Percentiles rank a stretch among this genome's conserved stretches.
phyloP scores from a whole-genome alignment of 108 stramenopile genomes.

The Asterionellopsis glacialis region DNA sequence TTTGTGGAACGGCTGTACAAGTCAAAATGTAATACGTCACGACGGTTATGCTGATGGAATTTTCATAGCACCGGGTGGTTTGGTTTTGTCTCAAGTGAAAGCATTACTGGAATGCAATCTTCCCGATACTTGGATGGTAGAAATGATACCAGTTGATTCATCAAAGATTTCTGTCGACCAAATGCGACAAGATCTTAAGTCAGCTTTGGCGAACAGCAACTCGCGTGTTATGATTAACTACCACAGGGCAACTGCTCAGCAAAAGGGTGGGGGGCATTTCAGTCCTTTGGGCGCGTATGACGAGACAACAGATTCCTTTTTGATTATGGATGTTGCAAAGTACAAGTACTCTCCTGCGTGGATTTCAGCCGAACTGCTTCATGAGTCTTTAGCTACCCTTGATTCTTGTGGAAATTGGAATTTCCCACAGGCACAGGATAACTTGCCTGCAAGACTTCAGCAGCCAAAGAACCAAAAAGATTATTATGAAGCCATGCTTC shows the following conservation, averaged over 20 bases:
- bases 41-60: slow-evolving; percentile 33
- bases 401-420: slow-evolving; percentile 63
- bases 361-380: slow-evolving; percentile 69
- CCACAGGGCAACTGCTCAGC: slow-evolving; percentile 47
- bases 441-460: not conserved
- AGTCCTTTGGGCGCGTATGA: slow-evolving; percentile 88
- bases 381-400: slow-evolving; percentile 54
- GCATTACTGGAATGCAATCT: slow-evolving; percentile 62
- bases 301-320: slow-evolving; percentile 65
- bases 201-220: slow-evolving; percentile 47
- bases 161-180: slow-evolving; percentile 11
- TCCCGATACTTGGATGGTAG: slow-evolving; percentile 34
- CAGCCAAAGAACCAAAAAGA: not conserved
- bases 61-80: slow-evolving; percentile 46
- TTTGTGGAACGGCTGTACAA: slow-evolving; percentile 44
- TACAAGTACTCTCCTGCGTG: slow-evolving; percentile 97
- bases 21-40: slow-evolving; percentile 32
- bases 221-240: slow-evolving; percentile 72
- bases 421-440: slow-evolving; percentile 10
- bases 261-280: slow-evolving; percentile 95
- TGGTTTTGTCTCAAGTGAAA: slow-evolving; percentile 43
- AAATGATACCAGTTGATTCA: slow-evolving; percentile 38
- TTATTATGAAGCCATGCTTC: not conserved
- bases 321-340: slow-evolving; percentile 95
- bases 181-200: slow-evolving; percentile 44